phyloP scores from a whole-genome alignment of 129 eudicot genomes.

The Apium graveolens region DNA sequence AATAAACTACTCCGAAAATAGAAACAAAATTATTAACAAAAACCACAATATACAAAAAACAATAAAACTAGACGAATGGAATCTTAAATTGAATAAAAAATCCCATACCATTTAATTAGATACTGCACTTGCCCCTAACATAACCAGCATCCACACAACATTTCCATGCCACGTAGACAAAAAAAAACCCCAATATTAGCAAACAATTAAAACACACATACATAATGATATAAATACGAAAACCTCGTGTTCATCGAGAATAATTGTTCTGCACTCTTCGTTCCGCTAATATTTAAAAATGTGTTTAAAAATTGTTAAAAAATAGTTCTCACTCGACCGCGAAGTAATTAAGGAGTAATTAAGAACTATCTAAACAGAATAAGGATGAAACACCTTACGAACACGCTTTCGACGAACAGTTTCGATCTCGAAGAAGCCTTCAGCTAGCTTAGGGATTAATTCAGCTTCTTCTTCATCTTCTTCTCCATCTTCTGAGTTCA shows the following conservation, averaged over 20 bases:
- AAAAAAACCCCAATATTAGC: neutral
- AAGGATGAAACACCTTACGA: conserved; percentile 46
- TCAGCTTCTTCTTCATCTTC: conserved; percentile 12
- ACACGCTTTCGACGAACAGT: conserved; percentile 56
- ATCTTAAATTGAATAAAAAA: neutral
- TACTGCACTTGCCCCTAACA: conserved; percentile 74
- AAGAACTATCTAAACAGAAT: neutral
- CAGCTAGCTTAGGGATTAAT: conserved; percentile 49
- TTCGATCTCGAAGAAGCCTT: conserved; percentile 74
- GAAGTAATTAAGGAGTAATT: no score
- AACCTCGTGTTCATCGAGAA: neutral
- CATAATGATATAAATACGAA: neutral
- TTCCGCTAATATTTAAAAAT: no score
- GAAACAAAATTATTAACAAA: neutral
- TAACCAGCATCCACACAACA: conserved; percentile 25
- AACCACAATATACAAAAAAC: neutral
- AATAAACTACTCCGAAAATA: neutral
- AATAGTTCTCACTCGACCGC: neutral
- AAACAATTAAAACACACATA: neutral
- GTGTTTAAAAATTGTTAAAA: no score
- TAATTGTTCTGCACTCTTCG: neutral
- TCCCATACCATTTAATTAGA: conserved; percentile 53
- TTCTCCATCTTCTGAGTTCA: conserved; percentile 8
- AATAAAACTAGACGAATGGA: neutral
- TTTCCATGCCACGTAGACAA: conserved; percentile 1